Percentiles rank a stretch among this genome's conserved stretches.
phyloP scores from a whole-genome alignment of 139 green algal genomes.

The Coccomyxa sp. region DNA sequence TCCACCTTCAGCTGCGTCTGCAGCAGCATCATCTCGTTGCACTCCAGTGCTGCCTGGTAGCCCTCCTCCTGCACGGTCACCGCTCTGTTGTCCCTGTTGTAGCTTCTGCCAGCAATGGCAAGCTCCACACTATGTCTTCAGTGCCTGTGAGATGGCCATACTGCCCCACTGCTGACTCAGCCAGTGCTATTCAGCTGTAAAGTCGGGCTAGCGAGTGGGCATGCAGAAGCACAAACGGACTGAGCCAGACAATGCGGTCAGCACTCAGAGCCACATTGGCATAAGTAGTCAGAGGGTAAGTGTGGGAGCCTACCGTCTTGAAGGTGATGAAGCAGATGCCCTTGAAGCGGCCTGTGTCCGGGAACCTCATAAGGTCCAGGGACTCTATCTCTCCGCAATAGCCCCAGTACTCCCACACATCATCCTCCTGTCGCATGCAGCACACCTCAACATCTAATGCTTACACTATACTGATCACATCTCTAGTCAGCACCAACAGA shows the following conservation, averaged over 20 bases:
- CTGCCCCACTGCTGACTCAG: no score
- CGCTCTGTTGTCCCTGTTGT: background rate
- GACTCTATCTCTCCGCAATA: conserved; percentile 77
- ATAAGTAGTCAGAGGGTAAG: no score
- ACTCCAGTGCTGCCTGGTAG: conserved; percentile 67
- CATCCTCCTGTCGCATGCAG: conserved; percentile 18
- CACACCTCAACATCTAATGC: background rate
- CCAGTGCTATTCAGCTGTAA: no score
- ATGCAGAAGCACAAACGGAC: no score
- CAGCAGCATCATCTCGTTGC: conserved; percentile 48
- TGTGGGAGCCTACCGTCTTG: conserved; percentile 25
- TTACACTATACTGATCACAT: conserved; percentile 5
- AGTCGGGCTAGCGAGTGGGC: no score
- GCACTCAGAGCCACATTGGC: no score
- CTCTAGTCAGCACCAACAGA: background rate
- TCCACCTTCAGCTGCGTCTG: conserved; percentile 58
- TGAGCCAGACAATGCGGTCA: no score
- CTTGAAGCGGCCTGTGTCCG: conserved; percentile 86
- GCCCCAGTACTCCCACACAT: conserved; percentile 76
- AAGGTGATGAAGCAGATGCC: conserved; percentile 96
- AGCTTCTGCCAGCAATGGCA: background rate
- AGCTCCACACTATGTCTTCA: no score
- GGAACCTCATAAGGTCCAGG: conserved; percentile 86
- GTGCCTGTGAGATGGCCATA: no score
- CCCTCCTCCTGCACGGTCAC: conserved; percentile 48